Percentiles rank a stretch among this genome's conserved stretches.
Conservation (phyloP, 495 filamentous ascomycete species). For the Penicillium robsamsonii region DNA sequence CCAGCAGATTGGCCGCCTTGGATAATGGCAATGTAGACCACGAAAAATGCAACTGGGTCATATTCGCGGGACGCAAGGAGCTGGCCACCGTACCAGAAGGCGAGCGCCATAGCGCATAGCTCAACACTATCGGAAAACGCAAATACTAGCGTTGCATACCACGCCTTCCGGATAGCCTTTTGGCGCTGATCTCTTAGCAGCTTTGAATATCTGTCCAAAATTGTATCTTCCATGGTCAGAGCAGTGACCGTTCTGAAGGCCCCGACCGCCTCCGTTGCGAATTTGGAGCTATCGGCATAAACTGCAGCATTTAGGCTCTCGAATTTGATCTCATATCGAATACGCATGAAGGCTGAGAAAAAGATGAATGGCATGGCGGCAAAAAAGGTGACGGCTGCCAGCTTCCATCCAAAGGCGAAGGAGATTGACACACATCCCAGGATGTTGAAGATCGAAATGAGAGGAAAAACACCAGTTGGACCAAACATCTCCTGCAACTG, state of each 20-base stretch:
- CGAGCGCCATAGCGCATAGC: slow-evolving; percentile 55
- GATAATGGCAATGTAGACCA: slow-evolving; percentile 59
- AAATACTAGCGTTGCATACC: slow-evolving; percentile 40
- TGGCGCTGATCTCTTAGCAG: slow-evolving; percentile 52
- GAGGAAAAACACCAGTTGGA: slow-evolving; percentile 29
- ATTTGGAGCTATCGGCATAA: slow-evolving; percentile 52
- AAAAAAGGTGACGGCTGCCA: slow-evolving; percentile 56
- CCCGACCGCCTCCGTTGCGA: slow-evolving; percentile 57
- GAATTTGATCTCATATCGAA: slow-evolving; percentile 50
- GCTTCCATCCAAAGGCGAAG: slow-evolving; percentile 62
- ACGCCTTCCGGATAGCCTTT: slow-evolving; percentile 51
- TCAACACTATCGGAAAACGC: slow-evolving; percentile 41
- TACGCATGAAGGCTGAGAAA: slow-evolving; percentile 53
- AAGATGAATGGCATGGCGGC: slow-evolving; percentile 54
- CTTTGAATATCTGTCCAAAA: slow-evolving; percentile 45
- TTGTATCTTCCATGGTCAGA: slow-evolving; percentile 50
- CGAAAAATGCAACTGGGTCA: slow-evolving; percentile 51
- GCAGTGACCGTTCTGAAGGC: slow-evolving; percentile 59
- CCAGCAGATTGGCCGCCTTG: slow-evolving; percentile 55
- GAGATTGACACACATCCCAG: slow-evolving; percentile 55
- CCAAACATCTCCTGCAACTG: slow-evolving; percentile 63
- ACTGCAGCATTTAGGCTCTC: slow-evolving; percentile 56
- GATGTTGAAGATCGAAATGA: slow-evolving; percentile 48
- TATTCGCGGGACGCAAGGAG: slow-evolving; percentile 54
- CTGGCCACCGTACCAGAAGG: slow-evolving; percentile 60